Base-by-base conservation (phyloP, 2,329 filamentous ascomycete genomes). In the Fusarium bactridioides region DNA sequence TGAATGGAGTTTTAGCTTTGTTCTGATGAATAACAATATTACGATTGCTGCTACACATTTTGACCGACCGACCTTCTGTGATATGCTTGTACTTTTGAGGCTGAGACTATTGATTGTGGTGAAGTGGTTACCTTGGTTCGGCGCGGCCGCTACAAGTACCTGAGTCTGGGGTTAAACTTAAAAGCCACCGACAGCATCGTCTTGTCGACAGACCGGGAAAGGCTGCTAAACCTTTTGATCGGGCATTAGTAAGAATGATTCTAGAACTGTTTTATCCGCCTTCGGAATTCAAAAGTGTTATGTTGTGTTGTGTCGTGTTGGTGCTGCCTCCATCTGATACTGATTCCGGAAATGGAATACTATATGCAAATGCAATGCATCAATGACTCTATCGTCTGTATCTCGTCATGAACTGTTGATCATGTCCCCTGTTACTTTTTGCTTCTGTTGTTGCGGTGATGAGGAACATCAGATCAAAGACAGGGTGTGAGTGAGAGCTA, bases 371-470 rank as follows among this genome's bases (percentile, higher is more conserved):
- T 29, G 33, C 37, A 45, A 29, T 43, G 23, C 29, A 25, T 51
- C 19, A 13, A 23, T 40, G 27, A 45, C n/a, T 53, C 10, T 53
- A 50, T 56, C 56, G 41, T 53, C 16, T 23, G 19, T 21, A 40
- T 45, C 38, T 33, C 27, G 33, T 50, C 15, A 44, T 44, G 18
- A 29, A 35, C 35, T 27, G 27, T 54, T 66, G 66, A 48, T 57
- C 44, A 25, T 23, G 50, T 50, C 55, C 57, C 58, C 43, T 48
- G 35, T 35, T 25, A 35, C 31, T 61, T 27, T 55, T 29, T 65
- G 61, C 55, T 56, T 56, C 55, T 73, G 70, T 73, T 73, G 70
- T 64, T 73, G 55, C 62, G 70, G 70, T 73, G 69, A 68, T 67
- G 64, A 67, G 37, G 31, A 47, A 40, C 50, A 64, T 69, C 60